phyloP scores from a whole-genome alignment of 805 yeast species.

The Maudiozyma serrabonitensis region DNA sequence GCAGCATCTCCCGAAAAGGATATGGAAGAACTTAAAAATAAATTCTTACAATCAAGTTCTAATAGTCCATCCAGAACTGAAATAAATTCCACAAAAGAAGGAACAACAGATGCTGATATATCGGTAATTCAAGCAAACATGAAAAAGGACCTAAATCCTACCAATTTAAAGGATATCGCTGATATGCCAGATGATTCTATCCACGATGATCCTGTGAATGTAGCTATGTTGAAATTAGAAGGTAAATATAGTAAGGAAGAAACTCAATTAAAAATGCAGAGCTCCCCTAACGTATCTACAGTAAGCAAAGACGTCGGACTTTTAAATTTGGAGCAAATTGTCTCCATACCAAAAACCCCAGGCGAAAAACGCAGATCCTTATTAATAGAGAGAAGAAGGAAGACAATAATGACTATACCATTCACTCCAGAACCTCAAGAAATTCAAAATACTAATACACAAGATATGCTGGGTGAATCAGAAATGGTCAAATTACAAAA shows the following conservation, averaged over 20 bases:
- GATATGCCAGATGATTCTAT: constrained; percentile 74
- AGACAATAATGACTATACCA: constrained; percentile 29
- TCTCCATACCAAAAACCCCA: constrained; percentile 10
- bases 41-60: constrained; percentile 13
- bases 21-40: constrained; percentile 23
- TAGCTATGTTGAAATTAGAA: constrained; percentile 69
- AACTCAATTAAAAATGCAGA: constrained; percentile 4
- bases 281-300: constrained; percentile 11
- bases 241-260: constrained; percentile 38
- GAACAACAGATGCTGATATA: constrained; percentile 1
- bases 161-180: constrained; percentile 44
- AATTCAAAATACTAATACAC: constrained; percentile 1
- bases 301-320: constrained; percentile 14
- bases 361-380: constrained; percentile 23
- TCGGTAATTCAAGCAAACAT: neutral
- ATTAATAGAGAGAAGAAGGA: constrained; percentile 32
- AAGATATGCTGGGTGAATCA: constrained; percentile 4
- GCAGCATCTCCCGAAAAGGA: constrained; percentile 27
- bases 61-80: neutral
- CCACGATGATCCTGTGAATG: constrained; percentile 57
- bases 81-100: neutral
- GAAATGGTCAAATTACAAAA: constrained; percentile 16
- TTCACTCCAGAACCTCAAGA: constrained; percentile 21
- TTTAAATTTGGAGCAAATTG: constrained; percentile 9
- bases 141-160: constrained; percentile 1